phyloP scores from a whole-genome alignment of 1,284 basidiomycete genomes.

The Mycena citricolor region DNA sequence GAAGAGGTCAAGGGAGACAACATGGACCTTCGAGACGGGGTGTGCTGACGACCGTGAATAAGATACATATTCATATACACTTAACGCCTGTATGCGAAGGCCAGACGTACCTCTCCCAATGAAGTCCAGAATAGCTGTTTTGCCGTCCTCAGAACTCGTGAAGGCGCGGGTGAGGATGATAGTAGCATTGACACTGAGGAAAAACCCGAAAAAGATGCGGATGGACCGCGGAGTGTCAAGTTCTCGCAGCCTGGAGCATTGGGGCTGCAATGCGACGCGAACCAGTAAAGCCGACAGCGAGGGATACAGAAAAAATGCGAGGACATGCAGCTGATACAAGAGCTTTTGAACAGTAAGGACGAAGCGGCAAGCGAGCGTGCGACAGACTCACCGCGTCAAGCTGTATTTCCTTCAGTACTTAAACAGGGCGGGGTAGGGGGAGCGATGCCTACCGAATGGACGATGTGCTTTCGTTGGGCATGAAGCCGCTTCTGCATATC shows the following conservation, averaged over 20 bases:
- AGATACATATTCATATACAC: no score
- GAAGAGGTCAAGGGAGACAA: conserved; percentile 62
- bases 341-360: conserved; percentile 40
- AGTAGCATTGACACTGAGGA: conserved; percentile 56
- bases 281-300: conserved; percentile 56
- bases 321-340: conserved; percentile 67
- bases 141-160: conserved; percentile 49
- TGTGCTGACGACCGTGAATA: conserved; percentile 42
- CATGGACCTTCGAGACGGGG: conserved; percentile 58
- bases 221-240: conserved; percentile 60
- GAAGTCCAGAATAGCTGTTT: conserved; percentile 70
- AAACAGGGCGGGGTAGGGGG: no score
- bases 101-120: conserved; percentile 68
- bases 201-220: conserved; percentile 60
- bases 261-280: conserved; percentile 59
- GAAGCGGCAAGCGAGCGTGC: conserved; percentile 9
- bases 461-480: conserved; percentile 75
- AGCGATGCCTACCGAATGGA: conserved; percentile 59
- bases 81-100: no score
- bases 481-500: conserved; percentile 50
- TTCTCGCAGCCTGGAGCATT: conserved; percentile 64
- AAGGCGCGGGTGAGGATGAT: conserved; percentile 61
- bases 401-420: no score
- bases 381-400: not conserved
- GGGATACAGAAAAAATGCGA: conserved; percentile 76